Base-by-base conservation (phyloP, 2,329 filamentous ascomycete species). In the Colletotrichum liaoningense region DNA sequence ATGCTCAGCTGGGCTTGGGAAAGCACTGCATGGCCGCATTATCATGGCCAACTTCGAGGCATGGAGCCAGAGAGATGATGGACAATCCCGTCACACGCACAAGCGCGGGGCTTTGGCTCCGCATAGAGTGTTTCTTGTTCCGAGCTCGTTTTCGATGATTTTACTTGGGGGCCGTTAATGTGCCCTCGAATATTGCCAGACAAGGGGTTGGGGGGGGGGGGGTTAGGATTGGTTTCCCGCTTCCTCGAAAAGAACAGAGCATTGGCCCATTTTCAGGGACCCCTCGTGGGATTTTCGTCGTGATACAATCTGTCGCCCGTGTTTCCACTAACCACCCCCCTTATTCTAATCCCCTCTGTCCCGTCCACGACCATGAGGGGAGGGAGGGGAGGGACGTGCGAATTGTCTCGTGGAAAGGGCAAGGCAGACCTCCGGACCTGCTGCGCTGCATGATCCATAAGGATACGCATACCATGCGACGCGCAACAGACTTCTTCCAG, bases 101-200 rank as follows among this genome's bases (percentile, higher is more conserved):
- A n/a, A 52, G 26, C 56, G 55, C 46, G 58, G 59, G 55, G 46
- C 59, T 16, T 24, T 62, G 28, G 28, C 57, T 62, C 55, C 62
- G 67, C 56, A 26, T 59, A 46, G 66, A 28, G 60, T 59, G 38
- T 59, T 35, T 49, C 46, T 11, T 55, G 28, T 69, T 69, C 33
- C 24, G 14, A 42, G 38, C 5, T 42, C 11, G 14, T 19, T 64
- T 14, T 33, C 24, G 38, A 70, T 55, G 42, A 49, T 49, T 49
- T 49, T 49, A 65, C 42, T 67, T 71, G 63, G 67, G 70, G 62
- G 62, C 60, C 62, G 35, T 57, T 63, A 52, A 70, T 71, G 54
- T 60, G 68, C 54, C 54, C 33, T 66, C 55, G 71, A 70, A 57
- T 62, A 57, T 71, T 60, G 67, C 67, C 55, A 24, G 58, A 24